phyloP scores from a whole-genome alignment of 331 rosid species.

The Spiraea crenata region DNA sequence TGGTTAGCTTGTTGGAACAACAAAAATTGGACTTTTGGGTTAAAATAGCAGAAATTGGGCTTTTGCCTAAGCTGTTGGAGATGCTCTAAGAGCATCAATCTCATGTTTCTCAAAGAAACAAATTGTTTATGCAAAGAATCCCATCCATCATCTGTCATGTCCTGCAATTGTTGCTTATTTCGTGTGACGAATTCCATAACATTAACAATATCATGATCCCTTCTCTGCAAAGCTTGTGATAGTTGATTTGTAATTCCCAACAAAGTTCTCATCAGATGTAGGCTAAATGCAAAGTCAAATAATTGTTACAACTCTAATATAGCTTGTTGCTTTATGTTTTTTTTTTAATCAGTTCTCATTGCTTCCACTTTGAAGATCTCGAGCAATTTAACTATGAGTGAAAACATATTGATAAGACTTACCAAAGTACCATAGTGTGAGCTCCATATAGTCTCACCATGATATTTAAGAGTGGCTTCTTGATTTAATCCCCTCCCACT shows the following conservation, averaged over 20 bases:
- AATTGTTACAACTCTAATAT: not conserved
- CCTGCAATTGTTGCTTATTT: not conserved
- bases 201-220: not conserved
- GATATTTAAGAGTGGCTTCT: no score
- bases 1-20: no score
- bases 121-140: not conserved
- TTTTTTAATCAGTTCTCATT: not conserved
- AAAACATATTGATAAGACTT: not conserved
- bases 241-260: not conserved
- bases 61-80: no score
- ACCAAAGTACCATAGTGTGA: not conserved
- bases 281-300: conserved; percentile 4
- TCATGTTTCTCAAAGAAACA: not conserved
- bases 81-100: no score
- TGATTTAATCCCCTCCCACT: no score
- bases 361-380: not conserved
- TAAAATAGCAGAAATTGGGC: no score
- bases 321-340: not conserved
- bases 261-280: not conserved
- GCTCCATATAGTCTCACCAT: not conserved
- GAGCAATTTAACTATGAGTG: not conserved
- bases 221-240: not conserved
- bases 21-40: no score
- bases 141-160: not conserved
- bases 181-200: conserved; percentile 8